phyloP scores from a whole-genome alignment of 306 rosid species.

The Cotoneaster glaucophyllus region DNA sequence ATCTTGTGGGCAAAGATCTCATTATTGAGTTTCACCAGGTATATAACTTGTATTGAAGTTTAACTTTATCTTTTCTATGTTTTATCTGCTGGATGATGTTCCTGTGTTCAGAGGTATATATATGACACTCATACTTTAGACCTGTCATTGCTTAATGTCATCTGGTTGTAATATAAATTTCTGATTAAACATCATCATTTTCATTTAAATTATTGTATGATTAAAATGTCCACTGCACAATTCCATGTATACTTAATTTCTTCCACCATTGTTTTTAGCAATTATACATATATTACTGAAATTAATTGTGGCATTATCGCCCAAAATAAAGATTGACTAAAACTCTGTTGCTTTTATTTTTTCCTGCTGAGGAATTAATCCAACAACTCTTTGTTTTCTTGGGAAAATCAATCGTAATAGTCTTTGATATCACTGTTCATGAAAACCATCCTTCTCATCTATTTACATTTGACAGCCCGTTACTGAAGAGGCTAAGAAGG shows the following conservation, averaged over 20 bases:
- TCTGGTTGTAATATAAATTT: slow-evolving; percentile 12
- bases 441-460: slow-evolving; percentile 4
- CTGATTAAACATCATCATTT: background rate
- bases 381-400: background rate
- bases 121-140: slow-evolving; percentile 4
- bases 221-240: background rate
- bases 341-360: background rate
- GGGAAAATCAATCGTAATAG: background rate
- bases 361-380: background rate
- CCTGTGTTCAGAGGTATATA: background rate
- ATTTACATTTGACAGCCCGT: slow-evolving; percentile 58
- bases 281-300: background rate
- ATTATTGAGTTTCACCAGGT: slow-evolving; percentile 97
- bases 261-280: background rate
- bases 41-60: slow-evolving; percentile 21
- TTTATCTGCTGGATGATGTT: background rate
- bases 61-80: slow-evolving; percentile 4
- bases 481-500: slow-evolving; percentile 86
- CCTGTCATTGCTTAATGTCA: background rate
- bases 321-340: background rate
- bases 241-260: background rate
- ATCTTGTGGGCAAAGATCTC: slow-evolving; percentile 70
- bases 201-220: background rate
- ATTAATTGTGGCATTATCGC: background rate
- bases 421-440: background rate